Evolutionary conservation across 1,284 basidiomycete species (phyloP), one percentile per base, ranked within the genome.

Genomic region (Phenoliferia sp.): DNA sequence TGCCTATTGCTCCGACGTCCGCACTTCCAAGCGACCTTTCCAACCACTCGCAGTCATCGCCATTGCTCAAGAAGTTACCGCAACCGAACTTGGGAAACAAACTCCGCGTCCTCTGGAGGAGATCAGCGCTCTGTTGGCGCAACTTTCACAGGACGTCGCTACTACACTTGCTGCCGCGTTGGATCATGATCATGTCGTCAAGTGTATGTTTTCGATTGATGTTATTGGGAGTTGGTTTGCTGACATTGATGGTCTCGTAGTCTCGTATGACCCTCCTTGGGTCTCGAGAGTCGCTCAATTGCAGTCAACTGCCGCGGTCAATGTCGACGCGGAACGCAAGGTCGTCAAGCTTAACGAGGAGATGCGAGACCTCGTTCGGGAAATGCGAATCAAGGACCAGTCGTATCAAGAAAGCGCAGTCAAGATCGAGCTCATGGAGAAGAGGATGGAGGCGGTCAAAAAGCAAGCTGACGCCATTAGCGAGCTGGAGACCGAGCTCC

Each of bases 341-440:
- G 87, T 94, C 12, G 81, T 86, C 3, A 88, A 91, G 73, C 84
- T 96, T 32, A 88, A 88, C 69, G 94, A 96, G 69, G 92, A 98
- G 78, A 86, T 94, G 69, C 88, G 92, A 76, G 89, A 89, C 35
- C 85, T 97, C 66, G 84, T 88, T 34, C 88, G 92, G 33, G 90
- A 86, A 64, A 84, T 97, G 77, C 90, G 89, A 77, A 81, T 86
- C 54, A 78, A 82, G 80, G 95, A 99, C 71, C 91, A 96, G 82
- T 85, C 80, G 44, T 86, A 94, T 61, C 92, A 98, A 79, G 96
- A 99, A 77, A 83, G 87, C 7, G 82, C 83, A 6, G 92, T 98
- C 69, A 98, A 94, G 83, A 90, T 97, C 65, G 92, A 97, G 78
- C 85, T 95, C 10, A 90, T 99, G 84, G 92, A 95, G 77, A 87